Evolutionary conservation across 2,329 filamentous ascomycete genomes (phyloP).

Genomic region (Shiraia sp.): DNA sequence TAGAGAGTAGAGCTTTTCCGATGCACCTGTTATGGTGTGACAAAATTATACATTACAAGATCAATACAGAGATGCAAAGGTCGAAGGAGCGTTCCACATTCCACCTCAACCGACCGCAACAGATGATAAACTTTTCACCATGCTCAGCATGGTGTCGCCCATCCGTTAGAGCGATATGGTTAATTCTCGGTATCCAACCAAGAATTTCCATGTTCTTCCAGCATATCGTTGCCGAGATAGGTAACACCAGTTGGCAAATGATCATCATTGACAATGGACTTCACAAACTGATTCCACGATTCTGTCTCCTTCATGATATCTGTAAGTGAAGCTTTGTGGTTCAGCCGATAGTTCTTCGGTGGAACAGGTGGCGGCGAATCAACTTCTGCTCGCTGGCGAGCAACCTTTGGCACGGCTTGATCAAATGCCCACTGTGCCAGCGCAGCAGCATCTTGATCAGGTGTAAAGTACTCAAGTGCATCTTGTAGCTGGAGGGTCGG

Average conservation of each 20-base stretch:
- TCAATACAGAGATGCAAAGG: too few relatives aligned
- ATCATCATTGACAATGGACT: conserved; percentile 1
- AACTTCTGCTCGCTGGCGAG: background rate
- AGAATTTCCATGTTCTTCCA: conserved; percentile 1
- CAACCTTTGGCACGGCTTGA: conserved; percentile 13
- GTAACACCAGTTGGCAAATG: conserved; percentile 2
- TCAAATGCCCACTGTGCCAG: conserved; percentile 29
- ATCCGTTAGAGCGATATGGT: too few relatives aligned
- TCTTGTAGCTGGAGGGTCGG: conserved; percentile 30
- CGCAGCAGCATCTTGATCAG: conserved; percentile 15
- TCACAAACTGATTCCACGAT: conserved; percentile 2
- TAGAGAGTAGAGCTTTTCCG: too few relatives aligned
- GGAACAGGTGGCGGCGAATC: conserved; percentile 12
- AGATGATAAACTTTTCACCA: too few relatives aligned
- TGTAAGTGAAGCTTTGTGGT: background rate
- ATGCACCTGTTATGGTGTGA: too few relatives aligned
- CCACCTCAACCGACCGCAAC: too few relatives aligned
- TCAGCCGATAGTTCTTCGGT: conserved; percentile 11
- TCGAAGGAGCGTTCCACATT: too few relatives aligned
- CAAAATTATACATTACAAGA: too few relatives aligned
- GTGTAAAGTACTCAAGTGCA: conserved; percentile 30
- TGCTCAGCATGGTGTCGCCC: too few relatives aligned
- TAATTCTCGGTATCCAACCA: background rate
- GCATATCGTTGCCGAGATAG: background rate
- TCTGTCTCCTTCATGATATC: conserved; percentile 3